Evolutionary conservation across 371 early-diverging fungal genomes (phyloP).

Genomic region (Lichtheimia hyalospora): DNA sequence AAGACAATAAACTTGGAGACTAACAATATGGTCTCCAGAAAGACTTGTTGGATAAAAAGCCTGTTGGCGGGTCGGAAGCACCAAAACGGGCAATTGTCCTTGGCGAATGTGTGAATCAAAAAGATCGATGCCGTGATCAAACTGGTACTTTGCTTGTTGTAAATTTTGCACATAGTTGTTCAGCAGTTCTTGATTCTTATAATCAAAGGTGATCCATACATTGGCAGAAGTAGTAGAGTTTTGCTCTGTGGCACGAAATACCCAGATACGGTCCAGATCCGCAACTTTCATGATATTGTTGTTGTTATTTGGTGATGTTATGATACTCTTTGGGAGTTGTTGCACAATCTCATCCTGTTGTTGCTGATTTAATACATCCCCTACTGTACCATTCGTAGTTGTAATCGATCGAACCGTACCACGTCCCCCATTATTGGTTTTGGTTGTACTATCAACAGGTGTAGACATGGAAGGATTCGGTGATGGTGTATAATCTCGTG

Average conservation of each 20-base stretch:
- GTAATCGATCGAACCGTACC: no score
- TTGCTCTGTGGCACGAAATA: slow-evolving; percentile 15
- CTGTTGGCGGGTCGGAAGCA: slow-evolving; percentile 11
- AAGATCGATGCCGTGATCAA: slow-evolving; percentile 16
- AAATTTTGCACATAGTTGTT: neutral
- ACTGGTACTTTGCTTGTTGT: neutral
- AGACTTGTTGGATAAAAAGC: slow-evolving; percentile 21
- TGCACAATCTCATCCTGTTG: slow-evolving; percentile 10
- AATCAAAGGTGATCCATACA: slow-evolving; percentile 36
- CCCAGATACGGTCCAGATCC: slow-evolving; percentile 27
- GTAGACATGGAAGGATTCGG: neutral
- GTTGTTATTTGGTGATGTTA: slow-evolving; percentile 2
- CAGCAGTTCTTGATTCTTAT: slow-evolving; percentile 26
- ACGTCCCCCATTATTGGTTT: no score
- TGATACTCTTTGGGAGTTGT: neutral
- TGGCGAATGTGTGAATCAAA: slow-evolving; percentile 32
- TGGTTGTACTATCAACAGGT: neutral
- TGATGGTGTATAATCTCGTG: no score
- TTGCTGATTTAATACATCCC: slow-evolving; percentile 15
- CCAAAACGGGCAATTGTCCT: slow-evolving; percentile 23
- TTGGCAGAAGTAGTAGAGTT: neutral
- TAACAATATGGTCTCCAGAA: slow-evolving; percentile 10
- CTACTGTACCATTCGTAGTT: neutral
- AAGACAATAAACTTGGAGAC: slow-evolving; percentile 12
- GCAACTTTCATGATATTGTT: slow-evolving; percentile 8